These are phyloP conservation scores for Phytophthora hybrid DNA, from an alignment of 352 stramenopile genomes.

Conservation along the genomic window DNA sequence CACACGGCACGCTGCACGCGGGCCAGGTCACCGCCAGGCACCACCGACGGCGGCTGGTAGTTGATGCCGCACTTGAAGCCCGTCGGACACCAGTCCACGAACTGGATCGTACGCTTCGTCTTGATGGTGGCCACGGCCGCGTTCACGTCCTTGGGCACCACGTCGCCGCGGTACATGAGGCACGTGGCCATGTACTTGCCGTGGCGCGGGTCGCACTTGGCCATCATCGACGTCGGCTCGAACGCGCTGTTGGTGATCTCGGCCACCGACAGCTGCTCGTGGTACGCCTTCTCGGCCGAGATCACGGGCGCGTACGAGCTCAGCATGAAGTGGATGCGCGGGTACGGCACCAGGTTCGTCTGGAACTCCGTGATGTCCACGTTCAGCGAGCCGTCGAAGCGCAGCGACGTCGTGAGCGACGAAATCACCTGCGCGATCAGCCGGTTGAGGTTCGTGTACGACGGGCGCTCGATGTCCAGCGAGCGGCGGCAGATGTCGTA, in stretches of 20 bases:
- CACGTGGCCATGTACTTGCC: conserved; percentile 99
- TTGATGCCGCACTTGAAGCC: conserved; percentile 97
- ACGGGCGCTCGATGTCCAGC: conserved; percentile 93
- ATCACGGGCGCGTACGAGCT: conserved; percentile 97
- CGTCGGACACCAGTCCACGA: conserved; percentile 98
- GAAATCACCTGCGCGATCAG: conserved; percentile 97
- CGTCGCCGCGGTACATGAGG: conserved; percentile 97
- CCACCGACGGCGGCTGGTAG: conserved; percentile 95
- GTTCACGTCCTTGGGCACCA: conserved; percentile 95
- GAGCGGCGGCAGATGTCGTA: conserved; percentile 98
- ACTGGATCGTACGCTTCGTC: conserved; percentile 98
- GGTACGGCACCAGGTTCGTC: conserved; percentile 98
- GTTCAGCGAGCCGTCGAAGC: conserved; percentile 97
- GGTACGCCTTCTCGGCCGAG: conserved; percentile 95
- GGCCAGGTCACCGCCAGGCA: conserved; percentile 95
- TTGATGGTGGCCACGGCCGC: conserved; percentile 97
- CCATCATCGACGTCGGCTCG: conserved; percentile 97
- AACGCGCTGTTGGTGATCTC: conserved; percentile 98
- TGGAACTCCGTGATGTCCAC: conserved; percentile 99
- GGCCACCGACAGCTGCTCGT: conserved; percentile 95
- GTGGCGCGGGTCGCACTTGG: conserved; percentile 97
- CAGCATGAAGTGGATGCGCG: conserved; percentile 98
- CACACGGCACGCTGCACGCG: conserved; percentile 96
- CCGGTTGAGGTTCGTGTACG: conserved; percentile 98
- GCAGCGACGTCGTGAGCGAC: conserved; percentile 96